Evolutionary conservation across 495 filamentous ascomycete genomes (phyloP).

Genomic region (Hypomontagnella monticulosa): DNA sequence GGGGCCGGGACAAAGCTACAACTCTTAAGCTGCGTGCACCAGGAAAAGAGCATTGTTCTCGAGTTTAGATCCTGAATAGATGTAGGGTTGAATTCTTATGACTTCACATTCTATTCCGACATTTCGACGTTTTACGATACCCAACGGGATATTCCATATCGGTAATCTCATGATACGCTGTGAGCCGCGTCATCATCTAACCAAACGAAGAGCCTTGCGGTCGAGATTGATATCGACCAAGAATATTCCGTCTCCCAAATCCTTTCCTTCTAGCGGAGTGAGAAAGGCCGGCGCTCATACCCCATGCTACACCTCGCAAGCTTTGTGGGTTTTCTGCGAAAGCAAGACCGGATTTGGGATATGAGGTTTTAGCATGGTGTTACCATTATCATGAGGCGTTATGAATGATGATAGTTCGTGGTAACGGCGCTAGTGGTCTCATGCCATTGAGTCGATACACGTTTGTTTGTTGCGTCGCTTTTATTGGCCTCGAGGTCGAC

Average conservation of each 20-base stretch:
- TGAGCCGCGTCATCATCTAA: no score
- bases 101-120: neutral
- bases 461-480: slow-evolving; percentile 23
- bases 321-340: neutral
- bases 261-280: neutral
- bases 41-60: neutral
- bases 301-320: neutral
- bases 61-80: neutral
- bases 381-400: neutral
- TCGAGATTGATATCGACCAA: neutral
- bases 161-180: no score
- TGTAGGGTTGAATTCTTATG: slow-evolving; percentile 1
- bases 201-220: no score
- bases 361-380: neutral
- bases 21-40: slow-evolving; percentile 7
- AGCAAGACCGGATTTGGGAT: neutral
- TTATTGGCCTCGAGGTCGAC: slow-evolving; percentile 30
- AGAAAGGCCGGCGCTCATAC: neutral
- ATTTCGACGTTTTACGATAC: neutral
- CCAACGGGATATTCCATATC: neutral
- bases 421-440: neutral
- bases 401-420: neutral
- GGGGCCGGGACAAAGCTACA: slow-evolving; percentile 29
- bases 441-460: slow-evolving; percentile 12
- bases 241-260: no score